Base-by-base conservation (phyloP, 352 stramenopile genomes). In the Thalassiosira ordinaria region DNA sequence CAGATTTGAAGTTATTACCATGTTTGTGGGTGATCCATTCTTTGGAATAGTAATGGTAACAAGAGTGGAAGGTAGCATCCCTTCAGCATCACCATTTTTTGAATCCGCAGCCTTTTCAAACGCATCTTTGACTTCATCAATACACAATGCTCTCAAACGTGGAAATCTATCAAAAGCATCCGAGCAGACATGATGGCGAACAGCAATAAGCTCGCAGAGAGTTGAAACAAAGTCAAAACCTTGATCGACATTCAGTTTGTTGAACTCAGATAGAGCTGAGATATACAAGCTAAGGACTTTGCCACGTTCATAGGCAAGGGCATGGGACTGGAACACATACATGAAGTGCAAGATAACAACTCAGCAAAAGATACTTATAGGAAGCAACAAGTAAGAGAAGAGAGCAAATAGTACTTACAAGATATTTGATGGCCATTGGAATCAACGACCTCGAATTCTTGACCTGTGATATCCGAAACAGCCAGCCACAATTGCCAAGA, bases 121-220 rank as follows among this genome's bases (percentile, higher is more conserved):
- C 61, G 65, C 60, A 67, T 37, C 14, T 14, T 53, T 70, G 1
- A 82, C 59, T 66, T 87, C 66, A 18, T 44, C 26, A 24, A 91
- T 59, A 26, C 72, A 66, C 22, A 89, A 59, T 3, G 46, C 68
- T 60, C 78, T 69, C 56, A 93, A 86, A 52, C 89, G 63, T n/a
- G 35, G 29, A 61, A 85, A 86, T 51, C 65, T 82, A 57, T 80
- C 73, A 47, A 93, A 66, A 27, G 79, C 84, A 62, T 84, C 71
- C 33, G 81, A 78, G 68, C 77, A 88, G 14, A 90, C 82, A 72
- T 78, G 83, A 27, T 81, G 80, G 2, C 86, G 80, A 55, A 33
- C 62, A 11, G 84, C 83, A 53, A 93, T 84, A 13, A 93, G 68
- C 2, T 84, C 65, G 24, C 84, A 84, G 11, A 92, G 56, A 22